phyloP scores from a whole-genome alignment of 805 yeast species.

The Monosporozyma siamensis region DNA sequence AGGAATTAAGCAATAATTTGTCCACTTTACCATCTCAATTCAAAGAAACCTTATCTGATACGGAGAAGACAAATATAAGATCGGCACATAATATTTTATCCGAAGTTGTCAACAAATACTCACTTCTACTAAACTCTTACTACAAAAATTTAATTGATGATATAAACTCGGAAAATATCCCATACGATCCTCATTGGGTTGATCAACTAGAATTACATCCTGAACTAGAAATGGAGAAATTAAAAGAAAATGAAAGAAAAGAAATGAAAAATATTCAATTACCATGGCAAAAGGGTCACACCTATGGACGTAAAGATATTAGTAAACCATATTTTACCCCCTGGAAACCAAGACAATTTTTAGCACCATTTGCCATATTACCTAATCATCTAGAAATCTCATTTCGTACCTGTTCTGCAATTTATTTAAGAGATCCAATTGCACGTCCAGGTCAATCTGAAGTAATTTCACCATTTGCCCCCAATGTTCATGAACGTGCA shows the following conservation, averaged over 20 bases:
- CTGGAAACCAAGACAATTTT: constrained; percentile 89
- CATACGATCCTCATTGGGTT: constrained; percentile 46
- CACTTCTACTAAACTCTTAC: constrained; percentile 22
- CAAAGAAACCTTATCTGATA: constrained; percentile 16
- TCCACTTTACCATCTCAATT: constrained; percentile 15
- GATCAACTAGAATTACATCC: constrained; percentile 36
- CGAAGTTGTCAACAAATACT: constrained; percentile 19
- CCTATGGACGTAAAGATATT: constrained; percentile 74
- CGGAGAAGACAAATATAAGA: constrained; percentile 18
- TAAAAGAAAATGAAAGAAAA: constrained; percentile 41
- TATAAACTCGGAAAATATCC: constrained; percentile 23
- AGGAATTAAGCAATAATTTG: constrained; percentile 10
- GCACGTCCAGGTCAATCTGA: constrained; percentile 96
- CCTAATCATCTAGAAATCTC: constrained; percentile 90
- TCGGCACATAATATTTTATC: constrained; percentile 21
- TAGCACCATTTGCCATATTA: constrained; percentile 84
- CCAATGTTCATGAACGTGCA: constrained; percentile 81
- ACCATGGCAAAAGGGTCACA: constrained; percentile 71
- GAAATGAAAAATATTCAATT: constrained; percentile 41
- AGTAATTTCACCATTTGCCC: constrained; percentile 81
- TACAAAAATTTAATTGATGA: constrained; percentile 23
- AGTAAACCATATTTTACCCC: constrained; percentile 86
- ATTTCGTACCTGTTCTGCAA: constrained; percentile 87
- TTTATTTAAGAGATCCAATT: constrained; percentile 93
- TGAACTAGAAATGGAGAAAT: constrained; percentile 35